Percentiles rank a stretch among this genome's conserved stretches.
Conservation (phyloP, 306 rosid species). For the Astragalus glycyphyllos region DNA sequence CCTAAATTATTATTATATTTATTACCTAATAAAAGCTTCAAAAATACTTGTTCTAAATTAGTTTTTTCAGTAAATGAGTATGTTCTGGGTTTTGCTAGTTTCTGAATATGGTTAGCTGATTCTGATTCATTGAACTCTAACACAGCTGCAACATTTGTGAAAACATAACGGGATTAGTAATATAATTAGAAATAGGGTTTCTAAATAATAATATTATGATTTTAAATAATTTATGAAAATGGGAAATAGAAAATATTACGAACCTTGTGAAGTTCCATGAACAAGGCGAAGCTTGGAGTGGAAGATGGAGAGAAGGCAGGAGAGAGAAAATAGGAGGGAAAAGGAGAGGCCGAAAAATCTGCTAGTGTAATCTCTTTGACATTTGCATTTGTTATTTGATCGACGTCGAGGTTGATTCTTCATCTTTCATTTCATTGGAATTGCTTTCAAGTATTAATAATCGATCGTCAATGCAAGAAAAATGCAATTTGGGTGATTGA, state of each 20-base stretch:
- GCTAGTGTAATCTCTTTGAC: constrained; percentile 36
- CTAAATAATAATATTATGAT: background rate
- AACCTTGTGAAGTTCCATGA: constrained; percentile 67
- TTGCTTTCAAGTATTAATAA: background rate
- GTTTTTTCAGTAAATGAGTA: constrained; percentile 49
- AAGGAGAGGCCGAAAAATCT: constrained; percentile 68
- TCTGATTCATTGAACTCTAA: constrained; percentile 56
- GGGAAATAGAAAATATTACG: background rate
- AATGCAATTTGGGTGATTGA: background rate
- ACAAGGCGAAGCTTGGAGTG: constrained; percentile 63
- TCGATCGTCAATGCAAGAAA: background rate
- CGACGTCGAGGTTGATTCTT: constrained; percentile 46
- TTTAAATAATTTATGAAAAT: background rate
- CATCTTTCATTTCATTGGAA: constrained; percentile 53
- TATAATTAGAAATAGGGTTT: constrained; percentile 36
- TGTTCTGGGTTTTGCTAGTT: constrained; percentile 32
- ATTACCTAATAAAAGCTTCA: constrained; percentile 60
- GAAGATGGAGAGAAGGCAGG: constrained; percentile 68
- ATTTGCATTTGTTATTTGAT: constrained; percentile 46
- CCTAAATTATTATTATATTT: constrained; percentile 60
- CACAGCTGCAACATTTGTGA: constrained; percentile 45
- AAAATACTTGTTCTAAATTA: constrained; percentile 55
- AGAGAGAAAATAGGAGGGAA: constrained; percentile 66
- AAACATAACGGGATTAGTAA: constrained; percentile 44
- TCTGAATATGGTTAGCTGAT: constrained; percentile 48